Evolutionary conservation across 2,329 filamentous ascomycete species (phyloP).

Genomic region (Colletotrichum trifolii): DNA sequence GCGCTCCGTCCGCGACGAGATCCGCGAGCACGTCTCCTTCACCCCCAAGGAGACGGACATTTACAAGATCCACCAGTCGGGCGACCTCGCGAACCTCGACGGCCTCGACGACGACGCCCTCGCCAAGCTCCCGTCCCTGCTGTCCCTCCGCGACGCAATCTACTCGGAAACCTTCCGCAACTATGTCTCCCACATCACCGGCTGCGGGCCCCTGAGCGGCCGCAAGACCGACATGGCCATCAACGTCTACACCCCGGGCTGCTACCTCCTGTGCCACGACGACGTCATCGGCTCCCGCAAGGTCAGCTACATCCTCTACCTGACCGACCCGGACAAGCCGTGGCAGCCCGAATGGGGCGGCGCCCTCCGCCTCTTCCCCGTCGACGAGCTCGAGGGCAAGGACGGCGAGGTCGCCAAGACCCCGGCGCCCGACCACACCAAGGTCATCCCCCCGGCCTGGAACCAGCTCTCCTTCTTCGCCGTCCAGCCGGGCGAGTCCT

Average conservation of each 20-base stretch:
- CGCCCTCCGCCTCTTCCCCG: conserved; percentile 87
- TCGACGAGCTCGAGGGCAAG: conserved; percentile 70
- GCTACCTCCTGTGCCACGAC: conserved; percentile 95
- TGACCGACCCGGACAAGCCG: conserved; percentile 89
- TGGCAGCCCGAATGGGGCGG: conserved; percentile 96
- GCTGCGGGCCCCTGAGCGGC: conserved; percentile 87
- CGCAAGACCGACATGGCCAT: conserved; percentile 99
- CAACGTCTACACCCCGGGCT: conserved; percentile 97
- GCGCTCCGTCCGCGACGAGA: conserved; percentile 87
- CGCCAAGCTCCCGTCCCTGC: conserved; percentile 86
- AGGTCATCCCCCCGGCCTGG: conserved; percentile 92
- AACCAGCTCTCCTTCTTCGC: conserved; percentile 99
- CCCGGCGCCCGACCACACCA: conserved; percentile 80
- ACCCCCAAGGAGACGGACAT: conserved; percentile 99
- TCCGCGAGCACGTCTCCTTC: conserved; percentile 90
- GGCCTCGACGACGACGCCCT: conserved; percentile 89
- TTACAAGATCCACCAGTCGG: conserved; percentile 99
- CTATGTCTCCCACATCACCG: conserved; percentile 88
- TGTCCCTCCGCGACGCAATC: conserved; percentile 90
- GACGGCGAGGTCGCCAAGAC: conserved; percentile 82
- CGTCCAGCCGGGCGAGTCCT: conserved; percentile 97
- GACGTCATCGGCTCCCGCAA: conserved; percentile 98
- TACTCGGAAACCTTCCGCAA: conserved; percentile 91
- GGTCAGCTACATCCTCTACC: conserved; percentile 96
- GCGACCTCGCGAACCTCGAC: conserved; percentile 95